Base-by-base conservation (phyloP, 2,329 filamentous ascomycete genomes). In the Ophiostoma triangulosporum region DNA sequence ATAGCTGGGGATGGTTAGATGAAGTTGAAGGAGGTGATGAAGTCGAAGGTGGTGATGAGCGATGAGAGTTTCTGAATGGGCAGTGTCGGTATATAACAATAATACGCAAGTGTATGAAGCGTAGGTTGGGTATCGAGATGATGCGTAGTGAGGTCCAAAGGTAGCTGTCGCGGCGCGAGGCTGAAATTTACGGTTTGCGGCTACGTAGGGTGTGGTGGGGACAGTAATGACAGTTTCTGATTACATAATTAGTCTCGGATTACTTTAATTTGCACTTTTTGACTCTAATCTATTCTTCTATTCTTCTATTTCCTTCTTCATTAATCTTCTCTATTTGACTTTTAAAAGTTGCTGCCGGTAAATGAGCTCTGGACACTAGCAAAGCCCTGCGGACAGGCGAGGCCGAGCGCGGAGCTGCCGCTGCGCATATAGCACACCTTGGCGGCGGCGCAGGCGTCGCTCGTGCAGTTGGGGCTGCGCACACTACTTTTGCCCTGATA, bases 361-460 rank as follows among this genome's bases (percentile, higher is more conserved):
- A 64, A 69, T 3, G 62, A 54, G 58, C 64, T 66, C 60, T 70
- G 67, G 31, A 69, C 66, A 40, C 64, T 67, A 3, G 60, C 65
- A 57, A 69, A 76, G 55, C 76, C 77, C 58, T 75, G 73, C 3
- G 71, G 69, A 64, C 77, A 81, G 52, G 68, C 62, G 52, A 63
- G 67, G 0, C 76, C 76, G 50, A 81, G 59, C 0, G 72, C 70
- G 22, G 69, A 70, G 60, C 73, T 79, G 2, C 75, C 77, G 63
- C 71, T 74, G 35, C 77, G 64, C 67, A 80, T 80, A 60, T 81
- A 80, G 58, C 78, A 81, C 15, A 79, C 66, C 65, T 77, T 79
- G 1, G 77, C 76, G 45, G 58, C 60, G 3, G 71, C 70, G 61
- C 77, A 81, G 3, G 62, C 68, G 3, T 58, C 61, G 57, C 68